Evolutionary conservation across 1,284 basidiomycete species (phyloP).

Genomic region (Tilletia walkeri): DNA sequence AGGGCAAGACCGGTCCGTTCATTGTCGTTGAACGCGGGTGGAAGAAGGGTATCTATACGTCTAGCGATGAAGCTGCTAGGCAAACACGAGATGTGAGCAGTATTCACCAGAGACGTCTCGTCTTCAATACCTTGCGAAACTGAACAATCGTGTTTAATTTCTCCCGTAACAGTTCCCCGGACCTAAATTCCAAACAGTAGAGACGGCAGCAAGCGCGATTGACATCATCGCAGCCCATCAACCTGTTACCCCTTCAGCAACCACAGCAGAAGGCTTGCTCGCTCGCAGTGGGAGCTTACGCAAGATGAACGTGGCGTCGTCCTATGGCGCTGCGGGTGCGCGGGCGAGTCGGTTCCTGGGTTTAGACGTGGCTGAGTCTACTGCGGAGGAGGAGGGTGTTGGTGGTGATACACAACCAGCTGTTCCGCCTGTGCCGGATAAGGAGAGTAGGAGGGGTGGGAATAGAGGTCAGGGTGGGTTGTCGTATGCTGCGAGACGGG

Average conservation of each 20-base stretch:
- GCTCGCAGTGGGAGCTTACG: slow-evolving; percentile 7
- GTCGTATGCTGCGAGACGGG: slow-evolving; percentile 7
- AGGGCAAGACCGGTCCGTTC: slow-evolving; percentile 21
- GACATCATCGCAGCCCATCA: slow-evolving; percentile 14
- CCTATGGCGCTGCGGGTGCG: slow-evolving; percentile 1
- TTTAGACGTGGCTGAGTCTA: neutral
- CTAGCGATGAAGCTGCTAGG: slow-evolving; percentile 29
- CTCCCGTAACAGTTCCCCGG: neutral
- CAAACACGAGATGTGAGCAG: slow-evolving; percentile 32
- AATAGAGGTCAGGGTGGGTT: neutral
- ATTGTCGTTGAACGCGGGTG: slow-evolving; percentile 36
- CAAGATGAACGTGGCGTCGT: slow-evolving; percentile 3
- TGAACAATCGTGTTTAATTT: neutral
- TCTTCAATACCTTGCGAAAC: neutral
- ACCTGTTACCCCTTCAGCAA: neutral
- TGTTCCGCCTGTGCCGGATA: neutral
- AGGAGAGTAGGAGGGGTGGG: neutral
- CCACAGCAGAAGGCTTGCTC: slow-evolving; percentile 6
- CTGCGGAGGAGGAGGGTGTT: neutral
- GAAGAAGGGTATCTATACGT: slow-evolving; percentile 36
- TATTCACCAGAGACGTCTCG: neutral
- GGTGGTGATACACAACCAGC: neutral
- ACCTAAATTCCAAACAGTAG: neutral
- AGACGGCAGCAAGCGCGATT: neutral
- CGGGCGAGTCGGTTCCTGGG: neutral